A percentile compares a stretch with the other conserved stretches of the same genome.
Evolutionary conservation across 257 asterid genomes (phyloP).

Genomic region (Dorcoceras hygrometricum): DNA sequence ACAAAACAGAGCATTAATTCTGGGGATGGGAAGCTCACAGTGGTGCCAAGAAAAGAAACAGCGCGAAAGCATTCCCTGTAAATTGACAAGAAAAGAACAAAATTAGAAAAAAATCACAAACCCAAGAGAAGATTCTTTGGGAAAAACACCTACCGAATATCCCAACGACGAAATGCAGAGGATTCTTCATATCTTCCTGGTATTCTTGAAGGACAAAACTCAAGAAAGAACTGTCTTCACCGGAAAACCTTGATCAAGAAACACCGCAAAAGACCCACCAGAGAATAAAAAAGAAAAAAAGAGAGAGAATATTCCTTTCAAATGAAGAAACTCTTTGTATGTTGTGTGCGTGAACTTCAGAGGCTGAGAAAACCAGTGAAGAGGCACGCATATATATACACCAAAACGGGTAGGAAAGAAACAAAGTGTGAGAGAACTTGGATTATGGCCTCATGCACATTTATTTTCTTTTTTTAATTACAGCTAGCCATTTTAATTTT

Average conservation of each 20-base stretch:
- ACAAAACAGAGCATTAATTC: slow-evolving; percentile 1
- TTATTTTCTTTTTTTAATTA: no score
- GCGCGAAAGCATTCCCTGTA: slow-evolving; percentile 72
- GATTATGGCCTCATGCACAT: neutral
- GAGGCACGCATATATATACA: slow-evolving; percentile 5
- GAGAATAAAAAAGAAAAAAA: neutral
- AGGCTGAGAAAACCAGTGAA: neutral
- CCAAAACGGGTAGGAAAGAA: slow-evolving; percentile 16
- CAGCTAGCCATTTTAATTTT: no score
- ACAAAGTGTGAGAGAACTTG: neutral
- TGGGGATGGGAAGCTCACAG: slow-evolving; percentile 41
- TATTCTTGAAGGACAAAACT: slow-evolving; percentile 17
- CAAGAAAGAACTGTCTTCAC: neutral
- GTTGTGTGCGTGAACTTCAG: neutral
- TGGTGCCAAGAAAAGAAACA: slow-evolving; percentile 86
- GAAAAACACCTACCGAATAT: slow-evolving; percentile 47
- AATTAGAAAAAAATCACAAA: neutral
- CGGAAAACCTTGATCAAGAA: slow-evolving; percentile 15
- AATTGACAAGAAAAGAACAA: neutral
- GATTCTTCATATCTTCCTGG: slow-evolving; percentile 30
- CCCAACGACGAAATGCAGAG: slow-evolving; percentile 59
- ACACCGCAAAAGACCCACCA: slow-evolving; percentile 5
- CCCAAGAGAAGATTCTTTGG: neutral
- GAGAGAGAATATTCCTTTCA: neutral
- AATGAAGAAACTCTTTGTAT: slow-evolving; percentile 4